phyloP scores from a whole-genome alignment of 441 rosid genomes.

The Monsonia emarginata region DNA sequence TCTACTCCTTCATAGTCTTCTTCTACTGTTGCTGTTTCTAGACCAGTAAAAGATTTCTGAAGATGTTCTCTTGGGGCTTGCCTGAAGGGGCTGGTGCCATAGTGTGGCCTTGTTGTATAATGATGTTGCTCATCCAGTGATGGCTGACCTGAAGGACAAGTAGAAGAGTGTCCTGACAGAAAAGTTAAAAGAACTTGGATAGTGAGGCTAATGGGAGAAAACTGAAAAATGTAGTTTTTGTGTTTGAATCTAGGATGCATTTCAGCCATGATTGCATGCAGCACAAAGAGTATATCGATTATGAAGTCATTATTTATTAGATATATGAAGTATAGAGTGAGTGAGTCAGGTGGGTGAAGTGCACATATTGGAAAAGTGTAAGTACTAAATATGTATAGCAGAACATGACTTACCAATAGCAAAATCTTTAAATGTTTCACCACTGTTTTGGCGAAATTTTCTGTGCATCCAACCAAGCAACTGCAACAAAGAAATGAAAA shows the following conservation, averaged over 20 bases:
- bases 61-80: slow-evolving; percentile 35
- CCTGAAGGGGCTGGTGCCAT: slow-evolving; percentile 31
- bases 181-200: slow-evolving; percentile 16
- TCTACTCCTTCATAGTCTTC: slow-evolving; percentile 38
- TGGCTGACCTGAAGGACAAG: slow-evolving; percentile 52
- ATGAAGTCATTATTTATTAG: background rate
- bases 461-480: slow-evolving; percentile 82
- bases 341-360: background rate
- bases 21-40: slow-evolving; percentile 36
- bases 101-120: slow-evolving; percentile 37
- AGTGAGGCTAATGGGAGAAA: background rate
- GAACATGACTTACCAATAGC: slow-evolving; percentile 37
- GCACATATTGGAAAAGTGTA: background rate
- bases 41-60: slow-evolving; percentile 44
- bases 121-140: slow-evolving; percentile 47
- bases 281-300: background rate
- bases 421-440: slow-evolving; percentile 52
- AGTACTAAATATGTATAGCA: slow-evolving; percentile 4
- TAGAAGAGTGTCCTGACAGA: slow-evolving; percentile 42
- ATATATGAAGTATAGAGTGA: background rate
- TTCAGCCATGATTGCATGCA: background rate
- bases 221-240: slow-evolving; percentile 8
- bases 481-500: slow-evolving; percentile 32
- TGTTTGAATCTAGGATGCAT: background rate
- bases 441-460: slow-evolving; percentile 52